Evolutionary conservation across 331 rosid species (phyloP).

Genomic region (Erythrophleum ivorense): DNA sequence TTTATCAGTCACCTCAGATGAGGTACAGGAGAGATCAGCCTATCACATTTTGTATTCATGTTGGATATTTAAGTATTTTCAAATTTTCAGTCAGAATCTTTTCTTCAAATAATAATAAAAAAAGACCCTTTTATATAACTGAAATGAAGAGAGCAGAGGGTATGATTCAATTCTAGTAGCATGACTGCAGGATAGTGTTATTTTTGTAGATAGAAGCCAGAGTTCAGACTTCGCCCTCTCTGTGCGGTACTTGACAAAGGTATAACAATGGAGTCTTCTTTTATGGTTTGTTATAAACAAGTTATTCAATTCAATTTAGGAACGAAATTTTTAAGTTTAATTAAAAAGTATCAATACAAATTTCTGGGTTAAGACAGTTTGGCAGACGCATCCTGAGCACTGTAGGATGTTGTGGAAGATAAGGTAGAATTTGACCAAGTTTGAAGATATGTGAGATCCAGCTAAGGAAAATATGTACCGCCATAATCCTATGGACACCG

Average conservation of each 20-base stretch:
- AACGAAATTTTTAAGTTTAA: slow-evolving; percentile 9
- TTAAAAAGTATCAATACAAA: background rate
- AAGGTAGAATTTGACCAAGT: slow-evolving; percentile 29
- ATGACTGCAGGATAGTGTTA: background rate
- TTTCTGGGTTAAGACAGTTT: slow-evolving; percentile 7
- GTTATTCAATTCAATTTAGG: background rate
- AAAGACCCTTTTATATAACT: background rate
- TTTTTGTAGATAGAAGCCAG: slow-evolving; percentile 14
- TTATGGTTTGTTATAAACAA: background rate
- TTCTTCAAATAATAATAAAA: slow-evolving; percentile 11
- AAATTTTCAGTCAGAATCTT: background rate
- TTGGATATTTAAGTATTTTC: background rate
- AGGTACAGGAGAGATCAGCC: slow-evolving; percentile 12
- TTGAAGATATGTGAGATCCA: slow-evolving; percentile 48
- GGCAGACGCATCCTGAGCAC: slow-evolving; percentile 28
- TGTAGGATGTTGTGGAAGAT: slow-evolving; percentile 21
- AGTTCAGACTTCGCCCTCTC: background rate
- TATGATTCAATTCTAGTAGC: background rate
- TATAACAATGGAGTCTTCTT: background rate
- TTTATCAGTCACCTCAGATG: slow-evolving; percentile 22
- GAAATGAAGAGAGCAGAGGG: background rate
- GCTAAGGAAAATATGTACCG: slow-evolving; percentile 54
- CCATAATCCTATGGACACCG: slow-evolving; percentile 43
- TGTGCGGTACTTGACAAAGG: background rate
- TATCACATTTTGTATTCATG: background rate